A percentile compares a stretch with the other conserved stretches of the same genome.
Conservation (phyloP, 2,329 filamentous ascomycete species). For the Macrophomina pseudophaseolina region DNA sequence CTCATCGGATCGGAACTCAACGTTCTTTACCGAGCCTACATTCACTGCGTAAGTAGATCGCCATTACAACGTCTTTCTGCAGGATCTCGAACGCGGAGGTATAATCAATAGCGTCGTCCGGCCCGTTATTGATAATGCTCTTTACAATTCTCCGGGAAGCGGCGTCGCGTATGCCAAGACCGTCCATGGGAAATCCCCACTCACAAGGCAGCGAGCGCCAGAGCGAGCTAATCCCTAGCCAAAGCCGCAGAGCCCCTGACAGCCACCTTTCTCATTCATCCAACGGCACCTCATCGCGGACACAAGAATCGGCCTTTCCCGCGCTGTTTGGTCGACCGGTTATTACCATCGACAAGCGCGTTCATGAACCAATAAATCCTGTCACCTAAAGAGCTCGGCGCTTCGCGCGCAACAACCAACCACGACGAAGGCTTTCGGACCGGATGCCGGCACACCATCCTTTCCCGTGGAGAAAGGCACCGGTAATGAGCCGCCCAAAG, state of each 20-base stretch:
- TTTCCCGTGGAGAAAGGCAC: not conserved
- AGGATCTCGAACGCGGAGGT: not conserved
- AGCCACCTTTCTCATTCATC: not conserved
- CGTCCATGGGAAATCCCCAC: not conserved
- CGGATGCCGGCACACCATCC: constrained; percentile 11
- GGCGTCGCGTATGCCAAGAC: not conserved
- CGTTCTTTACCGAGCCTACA: not conserved
- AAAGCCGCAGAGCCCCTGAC: constrained; percentile 10
- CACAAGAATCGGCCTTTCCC: not conserved
- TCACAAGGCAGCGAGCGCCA: not conserved
- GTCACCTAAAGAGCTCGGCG: not conserved
- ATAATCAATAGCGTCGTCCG: not conserved
- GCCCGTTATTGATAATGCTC: constrained; percentile 8
- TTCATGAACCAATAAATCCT: constrained; percentile 8
- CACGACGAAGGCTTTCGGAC: constrained; percentile 1
- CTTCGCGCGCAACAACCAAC: not conserved
- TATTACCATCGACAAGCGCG: constrained; percentile 16
- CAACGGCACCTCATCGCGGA: not conserved
- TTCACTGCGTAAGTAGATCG: not conserved
- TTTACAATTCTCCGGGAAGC: not conserved
- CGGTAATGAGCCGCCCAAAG: constrained; percentile 12
- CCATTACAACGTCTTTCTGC: not conserved
- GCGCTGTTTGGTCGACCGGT: not conserved
- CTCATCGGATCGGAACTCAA: constrained; percentile 9
- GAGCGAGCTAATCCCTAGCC: constrained; percentile 1